Conservation (phyloP, 495 filamentous ascomycete genomes). For the Penicillium daleae region DNA sequence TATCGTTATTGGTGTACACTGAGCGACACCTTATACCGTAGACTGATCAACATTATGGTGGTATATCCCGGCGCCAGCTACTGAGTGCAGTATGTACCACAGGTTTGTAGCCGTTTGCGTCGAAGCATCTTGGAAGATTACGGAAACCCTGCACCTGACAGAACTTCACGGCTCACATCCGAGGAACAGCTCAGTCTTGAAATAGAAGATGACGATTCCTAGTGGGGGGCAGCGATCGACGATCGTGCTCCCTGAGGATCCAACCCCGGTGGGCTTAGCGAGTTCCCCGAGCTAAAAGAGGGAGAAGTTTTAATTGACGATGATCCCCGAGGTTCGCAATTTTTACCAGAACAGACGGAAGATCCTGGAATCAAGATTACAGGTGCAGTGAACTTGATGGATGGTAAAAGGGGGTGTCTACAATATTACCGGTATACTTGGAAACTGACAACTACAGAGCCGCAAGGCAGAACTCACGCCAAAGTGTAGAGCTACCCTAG, state of each 20-base stretch:
- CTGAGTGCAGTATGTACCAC: background rate
- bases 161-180: background rate
- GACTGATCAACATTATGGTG: background rate
- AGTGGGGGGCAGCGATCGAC: background rate
- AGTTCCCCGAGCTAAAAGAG: background rate
- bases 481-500: constrained; percentile 5
- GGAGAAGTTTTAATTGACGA: background rate
- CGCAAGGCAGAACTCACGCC: constrained; percentile 4
- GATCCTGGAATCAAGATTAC: no score
- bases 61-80: background rate
- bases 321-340: background rate
- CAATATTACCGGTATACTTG: background rate
- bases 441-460: background rate
- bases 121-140: no score
- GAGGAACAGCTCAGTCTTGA: background rate
- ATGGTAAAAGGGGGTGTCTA: background rate
- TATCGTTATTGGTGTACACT: no score
- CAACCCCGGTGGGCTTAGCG: background rate
- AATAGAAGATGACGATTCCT: background rate
- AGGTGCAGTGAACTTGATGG: no score
- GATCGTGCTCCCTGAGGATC: background rate
- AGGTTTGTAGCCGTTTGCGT: no score
- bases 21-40: no score
- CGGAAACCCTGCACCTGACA: background rate
- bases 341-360: background rate